Evolutionary conservation across 192 early-diverging fungal genomes (phyloP).

Genomic region (Umbelopsis ramanniana): DNA sequence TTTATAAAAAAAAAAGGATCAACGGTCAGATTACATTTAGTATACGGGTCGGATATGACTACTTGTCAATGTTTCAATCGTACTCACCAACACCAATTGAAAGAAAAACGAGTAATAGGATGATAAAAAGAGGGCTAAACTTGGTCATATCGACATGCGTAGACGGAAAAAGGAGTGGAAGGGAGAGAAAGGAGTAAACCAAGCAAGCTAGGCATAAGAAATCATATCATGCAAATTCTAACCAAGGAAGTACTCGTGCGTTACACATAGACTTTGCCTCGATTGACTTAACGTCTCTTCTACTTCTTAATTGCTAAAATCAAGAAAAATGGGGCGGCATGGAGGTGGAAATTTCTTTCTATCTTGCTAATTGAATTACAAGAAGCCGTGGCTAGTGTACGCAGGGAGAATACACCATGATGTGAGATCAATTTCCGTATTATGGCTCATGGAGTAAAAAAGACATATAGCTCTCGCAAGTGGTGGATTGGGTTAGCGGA

Average conservation of each 20-base stretch:
- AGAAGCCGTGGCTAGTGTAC: too few species aligned
- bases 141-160: conserved; percentile 20
- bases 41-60: too few species aligned
- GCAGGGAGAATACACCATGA: too few species aligned
- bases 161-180: conserved; percentile 3
- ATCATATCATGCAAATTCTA: neutral
- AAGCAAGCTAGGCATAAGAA: neutral
- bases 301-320: neutral
- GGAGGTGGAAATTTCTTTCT: too few species aligned
- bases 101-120: neutral
- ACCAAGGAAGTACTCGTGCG: conserved; percentile 23
- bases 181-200: neutral
- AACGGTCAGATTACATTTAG: too few species aligned
- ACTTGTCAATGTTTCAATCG: neutral
- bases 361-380: too few species aligned
- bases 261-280: conserved; percentile 11
- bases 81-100: conserved; percentile 7
- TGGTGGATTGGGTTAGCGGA: too few species aligned
- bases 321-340: too few species aligned
- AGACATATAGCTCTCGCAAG: too few species aligned
- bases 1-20: neutral
- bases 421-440: too few species aligned
- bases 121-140: neutral
- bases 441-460: too few species aligned
- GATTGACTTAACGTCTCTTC: conserved; percentile 18